phyloP scores from a whole-genome alignment of 2,329 filamentous ascomycete species.

The Diatrype stigma region DNA sequence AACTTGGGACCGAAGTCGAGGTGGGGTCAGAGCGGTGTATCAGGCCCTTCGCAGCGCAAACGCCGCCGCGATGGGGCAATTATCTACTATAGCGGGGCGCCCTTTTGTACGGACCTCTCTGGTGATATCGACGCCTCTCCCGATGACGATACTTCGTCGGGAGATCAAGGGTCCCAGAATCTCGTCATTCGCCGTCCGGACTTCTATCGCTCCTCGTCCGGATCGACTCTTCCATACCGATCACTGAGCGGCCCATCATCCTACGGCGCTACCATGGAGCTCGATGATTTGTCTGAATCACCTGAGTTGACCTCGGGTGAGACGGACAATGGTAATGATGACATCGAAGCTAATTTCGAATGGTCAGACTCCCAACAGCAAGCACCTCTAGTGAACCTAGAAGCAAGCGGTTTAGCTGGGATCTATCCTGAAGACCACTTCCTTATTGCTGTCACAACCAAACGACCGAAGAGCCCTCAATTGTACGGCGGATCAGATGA shows the following conservation, averaged over 20 bases:
- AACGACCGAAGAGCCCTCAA: conserved; percentile 30
- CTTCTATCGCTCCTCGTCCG: conserved; percentile 36
- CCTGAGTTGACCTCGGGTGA: conserved; percentile 28
- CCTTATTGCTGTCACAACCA: conserved; percentile 50
- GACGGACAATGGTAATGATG: conserved; percentile 34
- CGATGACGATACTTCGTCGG: conserved; percentile 41
- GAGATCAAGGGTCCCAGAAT: conserved; percentile 21
- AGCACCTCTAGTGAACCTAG: conserved; percentile 37
- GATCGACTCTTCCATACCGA: conserved; percentile 44
- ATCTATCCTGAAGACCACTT: conserved; percentile 63
- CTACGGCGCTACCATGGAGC: conserved; percentile 19
- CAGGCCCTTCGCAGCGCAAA: conserved; percentile 44
- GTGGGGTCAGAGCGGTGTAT: conserved; percentile 42
- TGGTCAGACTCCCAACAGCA: conserved; percentile 43
- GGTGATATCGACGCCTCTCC: conserved; percentile 54
- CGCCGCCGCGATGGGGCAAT: conserved; percentile 66
- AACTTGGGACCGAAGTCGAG: conserved; percentile 42
- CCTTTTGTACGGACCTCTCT: conserved; percentile 77
- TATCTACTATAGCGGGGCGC: conserved; percentile 77
- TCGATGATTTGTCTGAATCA: conserved; percentile 26
- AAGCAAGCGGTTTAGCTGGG: conserved; percentile 56
- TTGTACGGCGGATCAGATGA: conserved; percentile 8
- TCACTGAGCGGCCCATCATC: conserved; percentile 43
- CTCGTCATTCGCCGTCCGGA: conserved; percentile 22
- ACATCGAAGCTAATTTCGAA: conserved; percentile 39